These are phyloP conservation scores for Ceratocystis huliohia DNA, from an alignment of 2,329 filamentous ascomycete genomes.

Conservation along the genomic window DNA sequence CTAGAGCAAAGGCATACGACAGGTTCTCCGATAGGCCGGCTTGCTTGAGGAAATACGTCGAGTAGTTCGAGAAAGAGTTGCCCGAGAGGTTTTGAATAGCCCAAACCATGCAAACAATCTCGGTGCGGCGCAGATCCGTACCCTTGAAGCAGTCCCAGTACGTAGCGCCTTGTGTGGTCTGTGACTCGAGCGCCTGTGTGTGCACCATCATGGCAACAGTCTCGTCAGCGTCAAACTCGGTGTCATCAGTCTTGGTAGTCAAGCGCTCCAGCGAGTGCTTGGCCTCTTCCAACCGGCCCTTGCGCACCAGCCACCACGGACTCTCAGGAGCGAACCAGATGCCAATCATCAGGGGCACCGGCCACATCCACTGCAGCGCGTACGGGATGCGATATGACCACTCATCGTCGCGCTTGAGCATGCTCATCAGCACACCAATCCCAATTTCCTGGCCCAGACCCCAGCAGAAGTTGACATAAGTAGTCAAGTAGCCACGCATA, in stretches of 20 bases:
- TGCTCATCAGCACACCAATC: conserved; percentile 58
- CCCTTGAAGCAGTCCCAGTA: conserved; percentile 80
- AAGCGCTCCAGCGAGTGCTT: conserved; percentile 53
- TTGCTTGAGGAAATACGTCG: conserved; percentile 49
- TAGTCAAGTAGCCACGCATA: conserved; percentile 58
- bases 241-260: conserved; percentile 49
- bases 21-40: conserved; percentile 41
- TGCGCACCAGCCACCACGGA: conserved; percentile 65
- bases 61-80: conserved; percentile 53
- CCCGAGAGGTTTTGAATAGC: conserved; percentile 52
- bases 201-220: conserved; percentile 88
- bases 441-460: conserved; percentile 62
- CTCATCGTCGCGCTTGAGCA: conserved; percentile 51
- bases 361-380: conserved; percentile 68
- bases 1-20: conserved; percentile 49
- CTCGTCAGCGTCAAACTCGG: conserved; percentile 67
- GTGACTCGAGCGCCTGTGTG: conserved; percentile 67
- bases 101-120: conserved; percentile 52
- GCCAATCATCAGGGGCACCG: conserved; percentile 51
- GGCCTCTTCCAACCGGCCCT: conserved; percentile 50
- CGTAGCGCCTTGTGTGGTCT: conserved; percentile 57
- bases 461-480: conserved; percentile 68
- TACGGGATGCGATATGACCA: conserved; percentile 61
- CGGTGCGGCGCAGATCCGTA: conserved; percentile 63
- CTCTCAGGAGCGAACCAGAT: conserved; percentile 58